Evolutionary conservation across 1,139 yeast genomes (phyloP), one percentile per base, ranked within the genome.

Genomic region (Saccharomyces hybrid): DNA sequence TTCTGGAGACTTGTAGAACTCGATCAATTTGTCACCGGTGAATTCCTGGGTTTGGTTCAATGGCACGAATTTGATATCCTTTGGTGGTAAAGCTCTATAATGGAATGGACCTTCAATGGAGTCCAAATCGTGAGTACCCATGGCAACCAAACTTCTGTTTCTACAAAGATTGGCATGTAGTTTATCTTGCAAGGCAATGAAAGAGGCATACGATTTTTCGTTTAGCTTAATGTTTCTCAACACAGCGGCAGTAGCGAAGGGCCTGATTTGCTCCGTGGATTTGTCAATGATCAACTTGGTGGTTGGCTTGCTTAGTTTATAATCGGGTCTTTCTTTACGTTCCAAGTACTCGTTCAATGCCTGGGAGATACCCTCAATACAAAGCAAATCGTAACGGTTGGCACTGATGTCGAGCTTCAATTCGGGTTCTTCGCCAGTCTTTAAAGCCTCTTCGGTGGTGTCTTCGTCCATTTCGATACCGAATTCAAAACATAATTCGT

Each of bases 381-480:
- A 95, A 63, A 95, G 83, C 93, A 95, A 84, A 71, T 93, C 99
- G 68, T 93, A 95, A 76, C 99, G 83, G 75, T 95, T 95, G 60
- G 99, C 99, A 55, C 97, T 98, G 61, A 95, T 85, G 72, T 95
- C 99, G 67, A 95, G 90, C 75, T 95, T 95, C 66, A 89, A 79
- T 73, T 91, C 96, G 23, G 99, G 97, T 71, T 98, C 88, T 74
- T 91, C 97, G 57, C 83, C 85, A 49, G 81, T 84, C 55, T 80
- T 85, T 63, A 76, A 76, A 58, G 88, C 85, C 52, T 85, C 95
- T 51, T 85, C 89, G 49, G 95, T 87, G 58, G 80, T 75, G 71
- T 95, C 99, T 75, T 95, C 99, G 71, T 95, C 99, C 61, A 95
- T 80, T 75, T 95, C 99, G 64, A 95, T 84, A 64, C 99, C 99